Conservation (phyloP, 2,329 filamentous ascomycete genomes). For the Dactylellina haptotyla region DNA sequence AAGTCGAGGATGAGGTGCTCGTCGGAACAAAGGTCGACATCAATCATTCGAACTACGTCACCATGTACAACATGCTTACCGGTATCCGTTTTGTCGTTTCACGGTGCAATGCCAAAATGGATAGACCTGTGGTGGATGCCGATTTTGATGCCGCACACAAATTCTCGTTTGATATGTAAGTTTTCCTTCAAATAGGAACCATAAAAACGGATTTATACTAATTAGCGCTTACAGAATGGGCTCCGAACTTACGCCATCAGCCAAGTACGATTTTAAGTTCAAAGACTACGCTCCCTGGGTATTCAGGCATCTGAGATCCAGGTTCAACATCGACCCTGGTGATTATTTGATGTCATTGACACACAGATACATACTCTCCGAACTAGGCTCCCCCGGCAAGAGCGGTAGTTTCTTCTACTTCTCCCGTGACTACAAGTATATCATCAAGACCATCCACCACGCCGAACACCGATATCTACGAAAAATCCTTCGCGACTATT, state of each 20-base stretch:
- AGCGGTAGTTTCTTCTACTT: constrained; percentile 99
- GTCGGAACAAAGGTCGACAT: constrained; percentile 98
- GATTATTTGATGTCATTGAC: constrained; percentile 98
- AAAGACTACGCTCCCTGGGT: constrained; percentile 99
- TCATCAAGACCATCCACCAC: constrained; percentile 99
- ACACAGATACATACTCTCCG: constrained; percentile 97
- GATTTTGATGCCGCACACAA: constrained; percentile 97
- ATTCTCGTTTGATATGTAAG: constrained; percentile 97
- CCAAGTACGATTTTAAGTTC: constrained; percentile 99
- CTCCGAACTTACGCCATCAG: constrained; percentile 95
- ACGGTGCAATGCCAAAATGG: constrained; percentile 94
- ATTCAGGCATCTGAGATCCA: constrained; percentile 86
- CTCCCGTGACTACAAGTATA: constrained; percentile 99
- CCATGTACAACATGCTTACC: constrained; percentile 99
- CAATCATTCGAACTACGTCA: constrained; percentile 95
- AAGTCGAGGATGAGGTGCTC: constrained; percentile 92
- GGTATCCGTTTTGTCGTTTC: constrained; percentile 90
- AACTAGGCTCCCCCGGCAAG: constrained; percentile 95
- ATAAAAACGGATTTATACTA: not conserved
- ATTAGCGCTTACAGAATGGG: constrained; percentile 72
- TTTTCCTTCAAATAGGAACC: constrained; percentile 60
- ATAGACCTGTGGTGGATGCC: constrained; percentile 85
- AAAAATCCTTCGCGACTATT: constrained; percentile 89
- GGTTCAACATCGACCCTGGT: constrained; percentile 91
- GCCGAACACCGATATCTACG: constrained; percentile 88